Conservation (phyloP, 176 grass and related monocot genomes). For the Bromus sterilis region DNA sequence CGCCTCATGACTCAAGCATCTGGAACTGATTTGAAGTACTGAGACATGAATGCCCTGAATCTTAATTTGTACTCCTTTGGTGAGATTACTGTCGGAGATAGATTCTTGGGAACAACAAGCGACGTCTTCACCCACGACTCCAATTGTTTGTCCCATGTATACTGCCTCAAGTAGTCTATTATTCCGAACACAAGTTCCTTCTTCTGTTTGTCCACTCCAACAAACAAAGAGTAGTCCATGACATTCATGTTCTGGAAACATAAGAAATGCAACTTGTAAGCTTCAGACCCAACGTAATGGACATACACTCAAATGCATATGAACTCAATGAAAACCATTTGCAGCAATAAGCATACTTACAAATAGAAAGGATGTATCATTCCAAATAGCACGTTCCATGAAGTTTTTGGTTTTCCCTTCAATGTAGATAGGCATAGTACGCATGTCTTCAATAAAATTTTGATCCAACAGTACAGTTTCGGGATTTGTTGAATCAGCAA, state of each 20-base stretch:
- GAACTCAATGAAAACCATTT: slow-evolving; percentile 7
- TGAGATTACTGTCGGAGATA: slow-evolving; percentile 72
- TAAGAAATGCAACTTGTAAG: slow-evolving; percentile 10
- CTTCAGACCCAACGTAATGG: slow-evolving; percentile 3
- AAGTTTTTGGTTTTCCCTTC: slow-evolving; percentile 64
- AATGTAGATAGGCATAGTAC: slow-evolving; percentile 67
- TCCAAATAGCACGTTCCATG: slow-evolving; percentile 88
- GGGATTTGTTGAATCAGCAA: slow-evolving; percentile 36
- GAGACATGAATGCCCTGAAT: slow-evolving; percentile 73
- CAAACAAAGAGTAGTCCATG: slow-evolving; percentile 89
- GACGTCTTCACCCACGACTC: slow-evolving; percentile 91
- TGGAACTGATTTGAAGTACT: slow-evolving; percentile 54
- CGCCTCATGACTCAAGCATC: slow-evolving; percentile 39
- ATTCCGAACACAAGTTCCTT: slow-evolving; percentile 79
- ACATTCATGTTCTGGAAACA: slow-evolving; percentile 69
- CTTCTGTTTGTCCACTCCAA: slow-evolving; percentile 81
- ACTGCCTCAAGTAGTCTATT: slow-evolving; percentile 89
- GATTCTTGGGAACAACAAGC: slow-evolving; percentile 75
- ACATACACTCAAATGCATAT: not conserved
- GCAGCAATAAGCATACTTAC: slow-evolving; percentile 43
- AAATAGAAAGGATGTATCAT: slow-evolving; percentile 76
- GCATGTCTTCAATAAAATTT: slow-evolving; percentile 94
- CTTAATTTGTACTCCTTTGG: slow-evolving; percentile 77
- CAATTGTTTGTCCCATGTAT: slow-evolving; percentile 93
- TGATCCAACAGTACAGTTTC: slow-evolving; percentile 81